Percentiles rank a stretch among this genome's conserved stretches.
Evolutionary conservation across 129 eudicot genomes (phyloP).

Genomic region (Smallanthus sonchifolius): DNA sequence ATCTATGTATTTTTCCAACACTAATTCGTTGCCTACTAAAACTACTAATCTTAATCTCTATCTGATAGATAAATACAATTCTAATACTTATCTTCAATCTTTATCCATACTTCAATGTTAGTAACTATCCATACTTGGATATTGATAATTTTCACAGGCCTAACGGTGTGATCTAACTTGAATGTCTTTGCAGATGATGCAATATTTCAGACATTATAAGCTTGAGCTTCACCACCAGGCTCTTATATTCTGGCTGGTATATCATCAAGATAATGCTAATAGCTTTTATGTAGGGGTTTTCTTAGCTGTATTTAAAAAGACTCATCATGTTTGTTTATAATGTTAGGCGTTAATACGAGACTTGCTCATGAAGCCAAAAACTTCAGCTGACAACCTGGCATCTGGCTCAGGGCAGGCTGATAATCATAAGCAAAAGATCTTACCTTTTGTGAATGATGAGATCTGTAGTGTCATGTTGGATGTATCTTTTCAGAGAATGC

Average conservation of each 20-base stretch:
- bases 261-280: slow-evolving; percentile 10
- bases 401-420: slow-evolving; percentile 57
- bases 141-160: not conserved
- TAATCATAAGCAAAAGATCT: slow-evolving; percentile 52
- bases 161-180: slow-evolving; percentile 13
- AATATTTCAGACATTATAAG: slow-evolving; percentile 79
- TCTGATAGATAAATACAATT: not conserved
- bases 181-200: slow-evolving; percentile 76
- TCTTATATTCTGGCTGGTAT: slow-evolving; percentile 91
- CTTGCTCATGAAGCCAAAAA: slow-evolving; percentile 61
- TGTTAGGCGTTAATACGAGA: slow-evolving; percentile 75
- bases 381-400: slow-evolving; percentile 34
- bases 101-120: not conserved
- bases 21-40: not conserved
- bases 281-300: slow-evolving; percentile 12
- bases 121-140: not conserved
- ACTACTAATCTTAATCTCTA: not conserved
- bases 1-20: not conserved
- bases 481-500: slow-evolving; percentile 64
- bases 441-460: slow-evolving; percentile 66
- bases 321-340: slow-evolving; percentile 18
- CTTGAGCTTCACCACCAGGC: slow-evolving; percentile 80
- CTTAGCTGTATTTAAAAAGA: slow-evolving; percentile 12
- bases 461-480: slow-evolving; percentile 61
- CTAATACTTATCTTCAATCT: not conserved